Base-by-base conservation (phyloP, 2,329 filamentous ascomycete genomes). In the Cordyceps cateniannulata region DNA sequence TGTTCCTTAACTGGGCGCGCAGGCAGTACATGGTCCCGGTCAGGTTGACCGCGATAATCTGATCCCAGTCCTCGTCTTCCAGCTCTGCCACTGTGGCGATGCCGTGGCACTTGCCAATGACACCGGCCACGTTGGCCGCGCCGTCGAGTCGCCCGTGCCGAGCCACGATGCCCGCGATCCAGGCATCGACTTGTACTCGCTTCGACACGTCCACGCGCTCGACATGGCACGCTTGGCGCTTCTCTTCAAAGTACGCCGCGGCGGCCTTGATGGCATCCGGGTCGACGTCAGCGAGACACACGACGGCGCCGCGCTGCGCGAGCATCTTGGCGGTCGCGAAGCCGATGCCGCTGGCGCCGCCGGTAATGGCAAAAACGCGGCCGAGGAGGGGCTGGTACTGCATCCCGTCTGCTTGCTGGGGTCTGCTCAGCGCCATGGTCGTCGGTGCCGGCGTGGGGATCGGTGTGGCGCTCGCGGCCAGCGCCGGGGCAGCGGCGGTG, bases 121-220 rank as follows among this genome's bases (percentile, higher is more conserved):
- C 71, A 9, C 80, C 79, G 1, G 82, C 82, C 2, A 80, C 74
- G 60, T 85, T 84, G 24, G 78, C 81, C 12, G 81, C 79, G 7
- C 81, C 77, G 66, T 82, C 77, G 16, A 84, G 74, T 44, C 77
- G 76, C 5, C 81, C 81, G 56, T 80, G 79, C 29, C 73, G 72
- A 10, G 71, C 66, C 18, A 82, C 69, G 5, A 77, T 74, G 29
- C 68, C 69, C 6, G 69, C 68, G 48, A 82, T 77, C 81, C 81
- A 83, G 24, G 67, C 65, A 24, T 83, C 78, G 3, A 83, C 80
- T 32, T 80, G 70, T n/a, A 68, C 66, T 54, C 75, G 73, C 57
- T 76, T 74, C 32, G 76, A 77, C 18, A 83, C 72, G 62, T 83
- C 79, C 29, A 83, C 75, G 25, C 70, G 72, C 14, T 72, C 71